Conservation (phyloP, 176 grass and related monocot genomes). For the Aegilops longissima region DNA sequence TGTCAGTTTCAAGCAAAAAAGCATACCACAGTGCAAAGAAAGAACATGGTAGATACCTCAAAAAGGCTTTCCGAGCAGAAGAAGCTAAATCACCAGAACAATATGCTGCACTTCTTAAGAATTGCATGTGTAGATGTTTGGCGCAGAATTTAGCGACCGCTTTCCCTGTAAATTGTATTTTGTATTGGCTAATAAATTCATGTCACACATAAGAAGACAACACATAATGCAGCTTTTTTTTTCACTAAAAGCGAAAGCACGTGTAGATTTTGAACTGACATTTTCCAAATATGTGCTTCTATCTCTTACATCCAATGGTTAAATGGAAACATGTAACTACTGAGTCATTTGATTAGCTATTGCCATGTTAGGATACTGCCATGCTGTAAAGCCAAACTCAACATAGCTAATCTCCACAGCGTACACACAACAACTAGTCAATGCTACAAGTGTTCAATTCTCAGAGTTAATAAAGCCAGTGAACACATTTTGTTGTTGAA, state of each 20-base stretch:
- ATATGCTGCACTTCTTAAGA: slow-evolving; percentile 59
- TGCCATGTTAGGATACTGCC: background rate
- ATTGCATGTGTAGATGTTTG: slow-evolving; percentile 70
- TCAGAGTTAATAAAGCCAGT: background rate
- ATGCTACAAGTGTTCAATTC: background rate
- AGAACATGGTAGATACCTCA: slow-evolving; percentile 54
- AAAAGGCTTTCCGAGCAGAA: slow-evolving; percentile 67
- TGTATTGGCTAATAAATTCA: background rate
- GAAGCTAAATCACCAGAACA: slow-evolving; percentile 60
- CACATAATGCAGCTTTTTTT: background rate
- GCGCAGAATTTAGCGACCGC: slow-evolving; percentile 92
- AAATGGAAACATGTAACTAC: slow-evolving; percentile 2
- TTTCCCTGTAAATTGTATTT: slow-evolving; percentile 63
- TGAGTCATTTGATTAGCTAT: background rate
- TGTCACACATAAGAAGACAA: background rate
- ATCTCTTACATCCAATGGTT: background rate
- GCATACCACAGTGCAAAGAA: background rate
- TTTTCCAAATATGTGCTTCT: background rate
- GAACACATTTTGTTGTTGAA: background rate
- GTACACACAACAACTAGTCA: background rate
- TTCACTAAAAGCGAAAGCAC: background rate
- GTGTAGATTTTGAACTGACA: background rate
- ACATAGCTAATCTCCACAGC: background rate
- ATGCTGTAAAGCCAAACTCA: slow-evolving; percentile 2
- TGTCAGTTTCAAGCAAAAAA: background rate